Evolutionary conservation across 352 stramenopile species (phyloP), one percentile per base, ranked within the genome.

Genomic region (Pythium oligandrum): DNA sequence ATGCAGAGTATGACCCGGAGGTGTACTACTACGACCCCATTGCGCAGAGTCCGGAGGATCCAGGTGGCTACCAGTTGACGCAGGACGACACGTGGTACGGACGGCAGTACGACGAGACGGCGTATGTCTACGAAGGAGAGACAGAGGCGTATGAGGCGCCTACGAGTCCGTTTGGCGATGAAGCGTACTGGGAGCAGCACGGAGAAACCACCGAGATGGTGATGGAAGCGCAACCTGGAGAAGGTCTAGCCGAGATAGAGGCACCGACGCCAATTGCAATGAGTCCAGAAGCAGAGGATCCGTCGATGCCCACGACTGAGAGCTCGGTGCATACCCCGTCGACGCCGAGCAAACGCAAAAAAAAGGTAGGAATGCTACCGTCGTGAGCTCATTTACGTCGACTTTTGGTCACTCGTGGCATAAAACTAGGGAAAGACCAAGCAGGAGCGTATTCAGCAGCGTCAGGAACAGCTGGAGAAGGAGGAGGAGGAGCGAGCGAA

Each of bases 401-500:
- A 26, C 17, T 26, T 26, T 26, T 26, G 17, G 17, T 26, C 17
- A 26, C 17, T 26, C 17, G 17, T 26, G 17, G 17, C 17, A 26
- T 26, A 26, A 26, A 26, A 26, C 17, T 26, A 44, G 40, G 48
- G 2, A 32, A 86, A 84, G 43, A 71, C 64, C 30, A 80, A 75
- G 36, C 65, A 83, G 34, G 76, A 87, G 40, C 74, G 76, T 6
- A 61, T 83, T 7, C 55, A 75, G 51, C 59, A 75, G 62, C 76
- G 70, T 0, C 78, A 90, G 47, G 66, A 66, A 34, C 42, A 68
- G 30, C 60, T 90, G 3, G 76, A 90, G 59, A 75, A 78, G 46
- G 66, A 81, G n/a, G 78, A 89, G 38, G 67, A 80, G 39, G 62
- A 65, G 30, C 63, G 48, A 34, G 32, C 51, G 3, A 59, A 66